Conservation (phyloP, 2,329 filamentous ascomycete species). For the Lachnellula arida region DNA sequence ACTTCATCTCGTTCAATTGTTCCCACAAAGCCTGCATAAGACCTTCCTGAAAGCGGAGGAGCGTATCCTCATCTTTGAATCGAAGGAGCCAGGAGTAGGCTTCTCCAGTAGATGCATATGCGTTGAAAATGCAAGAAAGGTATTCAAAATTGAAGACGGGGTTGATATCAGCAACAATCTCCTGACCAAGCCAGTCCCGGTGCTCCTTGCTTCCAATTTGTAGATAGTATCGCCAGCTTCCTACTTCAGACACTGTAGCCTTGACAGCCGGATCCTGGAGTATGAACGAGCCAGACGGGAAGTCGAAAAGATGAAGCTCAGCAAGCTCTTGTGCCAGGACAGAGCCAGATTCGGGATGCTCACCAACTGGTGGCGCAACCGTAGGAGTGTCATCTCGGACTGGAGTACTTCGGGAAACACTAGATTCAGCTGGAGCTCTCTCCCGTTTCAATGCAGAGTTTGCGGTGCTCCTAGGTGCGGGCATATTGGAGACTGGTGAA, state of each 20-base stretch:
- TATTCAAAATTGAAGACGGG: slow-evolving; percentile 99
- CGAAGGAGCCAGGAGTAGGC: slow-evolving; percentile 94
- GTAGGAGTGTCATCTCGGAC: slow-evolving; percentile 45
- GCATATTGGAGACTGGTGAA: slow-evolving; percentile 25
- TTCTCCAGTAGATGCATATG: slow-evolving; percentile 81
- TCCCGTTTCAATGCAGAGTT: slow-evolving; percentile 46
- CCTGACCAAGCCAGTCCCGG: slow-evolving; percentile 81
- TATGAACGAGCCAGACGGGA: slow-evolving; percentile 79
- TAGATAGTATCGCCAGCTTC: slow-evolving; percentile 87
- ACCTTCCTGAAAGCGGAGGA: slow-evolving; percentile 87
- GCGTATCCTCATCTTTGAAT: slow-evolving; percentile 76
- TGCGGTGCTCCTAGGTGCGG: slow-evolving; percentile 31
- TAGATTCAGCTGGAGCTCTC: neutral
- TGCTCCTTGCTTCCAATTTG: slow-evolving; percentile 68
- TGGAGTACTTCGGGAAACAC: slow-evolving; percentile 24
- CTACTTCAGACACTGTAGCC: slow-evolving; percentile 77
- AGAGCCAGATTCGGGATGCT: slow-evolving; percentile 64
- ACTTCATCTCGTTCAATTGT: slow-evolving; percentile 89
- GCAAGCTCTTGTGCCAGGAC: slow-evolving; percentile 70
- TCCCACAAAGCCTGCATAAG: slow-evolving; percentile 97
- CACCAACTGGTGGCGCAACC: slow-evolving; percentile 53
- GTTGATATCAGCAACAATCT: slow-evolving; percentile 85
- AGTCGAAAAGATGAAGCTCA: slow-evolving; percentile 92
- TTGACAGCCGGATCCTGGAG: slow-evolving; percentile 70
- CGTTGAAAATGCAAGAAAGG: slow-evolving; percentile 98